Evolutionary conservation across 2,329 filamentous ascomycete genomes (phyloP).

Genomic region (Aspergillus sp.): DNA sequence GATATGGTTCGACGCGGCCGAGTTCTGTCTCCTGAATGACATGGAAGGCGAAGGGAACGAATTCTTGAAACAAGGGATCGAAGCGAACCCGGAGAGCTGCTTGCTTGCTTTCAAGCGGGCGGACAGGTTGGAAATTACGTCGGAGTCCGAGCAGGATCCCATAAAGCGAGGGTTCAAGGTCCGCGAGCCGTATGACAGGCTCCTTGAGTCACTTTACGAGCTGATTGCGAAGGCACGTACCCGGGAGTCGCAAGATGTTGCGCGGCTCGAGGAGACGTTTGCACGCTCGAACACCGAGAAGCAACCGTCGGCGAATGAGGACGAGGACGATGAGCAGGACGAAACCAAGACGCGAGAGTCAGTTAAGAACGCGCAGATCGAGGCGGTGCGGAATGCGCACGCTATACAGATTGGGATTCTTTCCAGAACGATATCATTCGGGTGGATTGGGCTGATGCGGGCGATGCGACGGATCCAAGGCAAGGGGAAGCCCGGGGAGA

Average conservation of each 20-base stretch:
- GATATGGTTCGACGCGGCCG: conserved; percentile 88
- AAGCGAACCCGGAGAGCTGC: conserved; percentile 88
- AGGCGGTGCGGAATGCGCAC: conserved; percentile 55
- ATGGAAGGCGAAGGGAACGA: conserved; percentile 63
- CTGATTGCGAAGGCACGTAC: conserved; percentile 63
- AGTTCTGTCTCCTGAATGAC: conserved; percentile 79
- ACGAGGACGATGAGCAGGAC: conserved; percentile 46
- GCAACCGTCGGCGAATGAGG: conserved; percentile 36
- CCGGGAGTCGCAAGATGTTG: conserved; percentile 54
- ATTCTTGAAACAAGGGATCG: conserved; percentile 71
- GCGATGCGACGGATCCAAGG: conserved; percentile 92
- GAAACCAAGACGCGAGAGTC: conserved; percentile 43
- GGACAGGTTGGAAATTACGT: conserved; percentile 73
- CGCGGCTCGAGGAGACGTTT: conserved; percentile 47
- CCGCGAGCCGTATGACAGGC: conserved; percentile 70
- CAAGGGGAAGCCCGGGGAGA: conserved; percentile 60
- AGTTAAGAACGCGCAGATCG: conserved; percentile 46
- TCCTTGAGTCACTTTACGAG: conserved; percentile 80
- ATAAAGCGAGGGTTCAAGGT: conserved; percentile 60
- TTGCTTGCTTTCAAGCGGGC: conserved; percentile 81
- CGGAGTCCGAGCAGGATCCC: conserved; percentile 62
- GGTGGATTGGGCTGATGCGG: conserved; percentile 90
- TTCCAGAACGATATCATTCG: conserved; percentile 77
- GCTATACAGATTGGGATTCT: conserved; percentile 64
- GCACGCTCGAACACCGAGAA: conserved; percentile 32